Evolutionary conservation across 371 early-diverging fungal genomes (phyloP), one percentile per base, ranked within the genome.

Genomic region (Mycotypha africana): DNA sequence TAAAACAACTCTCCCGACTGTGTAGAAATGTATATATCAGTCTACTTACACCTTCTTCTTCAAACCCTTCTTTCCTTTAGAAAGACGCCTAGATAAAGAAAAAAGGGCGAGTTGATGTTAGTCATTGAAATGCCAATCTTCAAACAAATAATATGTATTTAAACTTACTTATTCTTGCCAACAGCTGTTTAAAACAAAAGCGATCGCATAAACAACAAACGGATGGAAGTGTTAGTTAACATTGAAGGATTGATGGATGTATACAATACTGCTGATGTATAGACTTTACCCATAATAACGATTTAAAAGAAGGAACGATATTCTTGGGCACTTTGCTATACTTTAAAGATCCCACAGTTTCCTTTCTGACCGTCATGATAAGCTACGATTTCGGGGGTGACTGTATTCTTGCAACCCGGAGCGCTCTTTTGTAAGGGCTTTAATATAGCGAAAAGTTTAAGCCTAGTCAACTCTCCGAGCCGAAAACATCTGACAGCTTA

Each of bases 51-150:
- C 76, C 88, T 89, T 92, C 90, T 93, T 93, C 91, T 93, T 93
- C 70, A 91, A 79, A 67, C 92, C 94, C 84, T 92, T 93, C 86
- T 92, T 93, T 67, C 92, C 92, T 77, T 93, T 93, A 61, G 88
- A 87, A 60, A 93, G 81, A 71, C 82, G 81, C 74, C 75, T 79
- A 63, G 34, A 16, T 17, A 42, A 45, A 39, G 31, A 52, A 39
- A 26, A 31, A 17, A 31, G 30, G n/a, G 31, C 37, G 20, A 42
- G 17, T 37, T 38, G 20, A n/a, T 8, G 17, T 40, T 25, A 42
- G 16, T 40, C 14, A 31, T n/a, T 31, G 22, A 12, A 47, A 41
- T 41, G 41, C 16, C 14, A n/a, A 33, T 17, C 9, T 31, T 21
- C 12, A 22, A 24, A 6, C 9, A 23, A 15, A 34, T 37, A 5